Evolutionary conservation across 768 basidiomycete genomes (phyloP), one percentile per base, ranked within the genome.

Genomic region (Podaxis carcinomalis): DNA sequence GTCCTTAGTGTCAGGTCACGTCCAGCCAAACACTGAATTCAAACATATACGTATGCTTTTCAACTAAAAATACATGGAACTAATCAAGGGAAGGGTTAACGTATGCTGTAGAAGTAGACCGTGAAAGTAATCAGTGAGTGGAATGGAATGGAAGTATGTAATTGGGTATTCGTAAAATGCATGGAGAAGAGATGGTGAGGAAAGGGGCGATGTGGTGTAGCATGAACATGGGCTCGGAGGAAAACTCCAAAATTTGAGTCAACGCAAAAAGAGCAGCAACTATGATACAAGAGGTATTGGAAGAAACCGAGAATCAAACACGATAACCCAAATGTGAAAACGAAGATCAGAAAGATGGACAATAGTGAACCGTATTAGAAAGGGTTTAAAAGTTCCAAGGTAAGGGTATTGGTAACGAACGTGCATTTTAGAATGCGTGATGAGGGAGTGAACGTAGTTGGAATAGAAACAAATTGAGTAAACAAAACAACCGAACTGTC

Each of bases 61-160:
- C 32, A 1, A 27, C 36, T 58, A 58, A 21, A 58, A 58, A 50
- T 58, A 58, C 57, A 58, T 49, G 47, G n/a, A 50, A 21, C n/a
- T 36, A 36, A 47, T 36, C 32, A 58, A 37, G 47, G 11, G 19
- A 39, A 21, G 1, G 37, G 19, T 10, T 21, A 58, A 23, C 14
- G 47, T 58, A 36, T 51, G 14, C 39, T 27, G 47, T 37, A 39
- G 21, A 39, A 19, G 42, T 16, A 49, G 7, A 14, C 23, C 13
- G 2, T 49, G 13, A 4, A 49, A 49, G 13, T 11, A 4, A 23
- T 11, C 47, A 25, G 52, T 21, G 28, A 51, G 19, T 47, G 32
- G n/a, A 39, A 37, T 32, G 7, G 32, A 23, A 39, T 21, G 36
- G 14, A 47, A 10, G 56, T 5, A 21, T 50, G 28, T 37, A 27